Evolutionary conservation across 176 grass and related monocot genomes (phyloP), one percentile per base, ranked within the genome.

Genomic region (Avena eriantha): DNA sequence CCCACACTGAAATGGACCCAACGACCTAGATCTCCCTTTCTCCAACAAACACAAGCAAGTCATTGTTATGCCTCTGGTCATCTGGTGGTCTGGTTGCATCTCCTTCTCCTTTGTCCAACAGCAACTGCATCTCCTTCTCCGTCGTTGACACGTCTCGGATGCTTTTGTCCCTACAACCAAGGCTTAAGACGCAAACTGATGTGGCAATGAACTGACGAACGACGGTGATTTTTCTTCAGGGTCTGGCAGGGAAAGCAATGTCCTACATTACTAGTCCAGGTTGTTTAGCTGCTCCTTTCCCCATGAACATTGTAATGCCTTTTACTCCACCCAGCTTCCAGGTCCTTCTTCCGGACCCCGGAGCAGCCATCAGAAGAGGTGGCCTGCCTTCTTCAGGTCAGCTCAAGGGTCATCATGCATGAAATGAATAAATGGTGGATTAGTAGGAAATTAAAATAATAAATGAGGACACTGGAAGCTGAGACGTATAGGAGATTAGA

Each of bases 361-460:
- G 17, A 43, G 12, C 18, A 68, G 33, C 74, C 48, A 26, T 89
- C 69, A 59, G 69, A 81, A 13, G 49, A 13, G 49, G 77, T 89
- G 59, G 49, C 31, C 83, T 85, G 78, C 69, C 77, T 81, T 60
- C 69, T 76, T 85, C 88, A 56, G 39, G 68, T 69, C 33, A 81
- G 88, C 26, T 85, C 69, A 49, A 85, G 23, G 35, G 73, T 79
- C 80, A 8, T 54, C 68, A 23, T 47, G 82, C 22, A 33, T 46
- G 81, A 56, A 48, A 50, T 0, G 7, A 58, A 72, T 16, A 45
- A 34, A 54, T 54, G 24, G 8, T 56, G n/a, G 21, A 54, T 83
- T 22, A 71, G 48, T 22, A 71, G 48, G 24, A 45, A 24, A n/a
- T 80, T 33, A 4, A 64, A 26, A 75, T 14, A 53, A 76, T 76